Evolutionary conservation across 1,284 basidiomycete genomes (phyloP).

Genomic region (Puccinia hordei): DNA sequence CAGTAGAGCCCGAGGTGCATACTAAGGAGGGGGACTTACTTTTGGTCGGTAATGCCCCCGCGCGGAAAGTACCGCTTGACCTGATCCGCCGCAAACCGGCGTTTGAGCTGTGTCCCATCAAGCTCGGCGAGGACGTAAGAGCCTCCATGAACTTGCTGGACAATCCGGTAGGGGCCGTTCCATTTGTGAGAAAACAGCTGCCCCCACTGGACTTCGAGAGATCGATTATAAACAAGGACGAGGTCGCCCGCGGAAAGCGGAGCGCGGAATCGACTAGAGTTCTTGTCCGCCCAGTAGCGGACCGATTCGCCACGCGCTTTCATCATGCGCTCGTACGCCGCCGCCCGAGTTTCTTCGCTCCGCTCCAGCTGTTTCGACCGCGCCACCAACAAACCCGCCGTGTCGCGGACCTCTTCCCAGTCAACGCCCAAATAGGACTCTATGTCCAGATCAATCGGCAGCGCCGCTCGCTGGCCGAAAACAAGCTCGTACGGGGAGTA

Average conservation of each 20-base stretch:
- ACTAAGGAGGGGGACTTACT: background rate
- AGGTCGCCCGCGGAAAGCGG: background rate
- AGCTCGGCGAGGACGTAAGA: conserved; percentile 1
- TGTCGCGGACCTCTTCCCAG: background rate
- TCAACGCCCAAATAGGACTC: background rate
- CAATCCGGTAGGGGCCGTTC: conserved; percentile 4
- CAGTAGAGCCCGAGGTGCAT: background rate
- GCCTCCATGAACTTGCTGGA: background rate
- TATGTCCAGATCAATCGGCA: conserved; percentile 9
- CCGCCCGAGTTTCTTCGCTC: background rate
- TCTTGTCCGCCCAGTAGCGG: background rate
- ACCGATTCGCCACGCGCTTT: background rate
- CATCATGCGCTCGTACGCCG: background rate
- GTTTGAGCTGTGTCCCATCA: background rate
- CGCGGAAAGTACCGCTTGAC: background rate
- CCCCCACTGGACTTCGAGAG: conserved; percentile 1
- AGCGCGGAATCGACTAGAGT: background rate
- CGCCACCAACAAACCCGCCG: background rate
- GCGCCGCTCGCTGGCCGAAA: background rate
- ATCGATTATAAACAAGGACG: background rate
- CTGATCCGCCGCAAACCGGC: too few species aligned
- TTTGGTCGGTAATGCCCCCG: background rate
- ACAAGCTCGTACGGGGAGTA: conserved; percentile 14
- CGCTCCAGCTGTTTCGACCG: background rate
- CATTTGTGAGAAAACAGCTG: background rate